Evolutionary conservation across 768 basidiomycete genomes (phyloP).

Genomic region (Lactarius hengduanensis): DNA sequence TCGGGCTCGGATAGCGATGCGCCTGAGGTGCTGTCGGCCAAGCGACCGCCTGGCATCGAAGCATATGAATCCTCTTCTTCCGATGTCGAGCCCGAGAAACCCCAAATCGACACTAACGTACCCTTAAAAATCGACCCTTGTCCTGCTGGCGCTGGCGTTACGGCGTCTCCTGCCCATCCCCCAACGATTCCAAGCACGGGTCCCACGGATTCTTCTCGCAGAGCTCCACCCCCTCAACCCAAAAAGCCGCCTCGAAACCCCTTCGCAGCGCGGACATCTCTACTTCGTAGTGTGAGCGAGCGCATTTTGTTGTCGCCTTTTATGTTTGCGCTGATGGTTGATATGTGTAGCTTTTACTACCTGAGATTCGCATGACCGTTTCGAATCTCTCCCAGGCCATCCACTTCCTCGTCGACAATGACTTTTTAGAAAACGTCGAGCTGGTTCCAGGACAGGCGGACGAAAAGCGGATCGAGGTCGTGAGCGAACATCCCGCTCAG

Average conservation of each 20-base stretch:
- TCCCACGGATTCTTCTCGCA: constrained; percentile 28
- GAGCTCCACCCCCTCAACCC: constrained; percentile 41
- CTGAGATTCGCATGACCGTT: constrained; percentile 83
- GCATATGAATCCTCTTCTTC: constrained; percentile 17
- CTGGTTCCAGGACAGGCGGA: constrained; percentile 74
- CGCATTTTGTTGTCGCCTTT: constrained; percentile 21
- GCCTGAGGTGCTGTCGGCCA: constrained; percentile 63
- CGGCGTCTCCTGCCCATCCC: neutral
- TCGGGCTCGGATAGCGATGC: constrained; percentile 37
- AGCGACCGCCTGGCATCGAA: constrained; percentile 33
- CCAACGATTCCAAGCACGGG: constrained; percentile 13
- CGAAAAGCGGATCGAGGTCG: constrained; percentile 60
- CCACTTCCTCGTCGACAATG: constrained; percentile 85
- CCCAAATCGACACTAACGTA: neutral
- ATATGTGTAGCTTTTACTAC: constrained; percentile 61
- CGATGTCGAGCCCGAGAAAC: constrained; percentile 7
- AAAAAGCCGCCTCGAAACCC: constrained; percentile 57
- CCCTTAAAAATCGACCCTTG: neutral
- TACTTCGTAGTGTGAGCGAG: constrained; percentile 74
- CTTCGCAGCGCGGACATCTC: constrained; percentile 63
- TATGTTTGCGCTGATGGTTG: neutral
- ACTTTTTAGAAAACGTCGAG: constrained; percentile 81
- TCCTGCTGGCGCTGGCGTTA: neutral
- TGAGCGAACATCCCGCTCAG: constrained; percentile 35
- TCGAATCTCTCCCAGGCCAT: constrained; percentile 94